Base-by-base conservation (phyloP, 352 stramenopile genomes). In the Thraustochytrium striatum region DNA sequence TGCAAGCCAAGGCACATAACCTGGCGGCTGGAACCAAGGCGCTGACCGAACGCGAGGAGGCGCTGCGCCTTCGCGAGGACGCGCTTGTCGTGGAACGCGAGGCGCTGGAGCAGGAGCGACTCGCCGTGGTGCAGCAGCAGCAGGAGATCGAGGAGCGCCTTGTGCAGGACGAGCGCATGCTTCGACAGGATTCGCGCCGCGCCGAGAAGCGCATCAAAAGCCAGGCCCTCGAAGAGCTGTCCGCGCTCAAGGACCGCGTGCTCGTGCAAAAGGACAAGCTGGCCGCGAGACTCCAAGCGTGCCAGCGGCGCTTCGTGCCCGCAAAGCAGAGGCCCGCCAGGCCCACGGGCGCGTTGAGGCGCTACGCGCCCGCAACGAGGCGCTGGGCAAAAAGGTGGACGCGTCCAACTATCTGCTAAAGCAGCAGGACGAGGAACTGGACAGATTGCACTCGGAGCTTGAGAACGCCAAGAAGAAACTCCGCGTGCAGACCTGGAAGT, bases 381-480 rank as follows among this genome's bases (percentile, higher is more conserved):
- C n/a, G n/a, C n/a, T n/a, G n/a, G n/a, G n/a, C n/a, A n/a, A n/a
- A n/a, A 55, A 55, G 47, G 16, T 55, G 16, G 47, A 21, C 25
- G 47, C 47, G 25, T 16, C 47, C 16, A 16, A 55, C 16, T 16
- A 55, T 25, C 47, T 55, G 47, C 16, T 25, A 21, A 16, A 25
- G 47, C 47, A 25, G 47, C 65, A 75, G 16, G 32, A 30, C 0
- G 50, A 75, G 16, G 65, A 75, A 43, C 65, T 75, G 1, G 65
- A 75, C 41, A 30, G 65, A 21, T 8, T 75, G 16, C 65, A 38
- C 36, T 30, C 65, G 0, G 65, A 75, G 16, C 44, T 75, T 32
- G 65, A 75, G n/a, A 75, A 75, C 11, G 32, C 52, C 1, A 21
- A 32, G 2, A 75, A 75, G 36, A 72, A 72, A 11, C 52, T 75